A percentile compares a stretch with the other conserved stretches of the same genome.
Evolutionary conservation across 2,329 filamentous ascomycete species (phyloP).

Genomic region (Sarocladium strictum): DNA sequence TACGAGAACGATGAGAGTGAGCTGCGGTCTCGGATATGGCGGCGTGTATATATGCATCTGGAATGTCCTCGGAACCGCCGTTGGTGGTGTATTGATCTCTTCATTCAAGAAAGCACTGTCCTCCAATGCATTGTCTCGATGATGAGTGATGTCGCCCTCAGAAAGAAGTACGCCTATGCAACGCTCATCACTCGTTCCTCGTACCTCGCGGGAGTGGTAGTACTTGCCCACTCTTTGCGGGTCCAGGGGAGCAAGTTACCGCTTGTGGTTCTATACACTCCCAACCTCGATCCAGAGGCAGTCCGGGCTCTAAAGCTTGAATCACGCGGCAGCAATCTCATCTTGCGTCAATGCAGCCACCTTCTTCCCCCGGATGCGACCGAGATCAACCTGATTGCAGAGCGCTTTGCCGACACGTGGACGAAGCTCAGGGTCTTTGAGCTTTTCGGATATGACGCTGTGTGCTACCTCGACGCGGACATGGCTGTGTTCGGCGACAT

Average conservation of each 20-base stretch:
- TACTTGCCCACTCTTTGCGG: conserved; percentile 16
- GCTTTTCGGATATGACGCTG: conserved; percentile 16
- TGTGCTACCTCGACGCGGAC: conserved; percentile 17
- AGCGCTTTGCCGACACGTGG: conserved; percentile 17
- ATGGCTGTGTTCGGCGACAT: conserved; percentile 17
- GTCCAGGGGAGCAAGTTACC: conserved; percentile 13
- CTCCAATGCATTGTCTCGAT: no score
- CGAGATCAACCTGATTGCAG: conserved; percentile 16
- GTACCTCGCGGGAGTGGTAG: conserved; percentile 17
- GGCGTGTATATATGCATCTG: no score
- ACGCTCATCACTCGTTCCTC: conserved; percentile 18
- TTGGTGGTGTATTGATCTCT: no score
- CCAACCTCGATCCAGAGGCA: conserved; percentile 11
- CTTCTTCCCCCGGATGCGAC: conserved; percentile 13
- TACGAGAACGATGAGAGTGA: background rate
- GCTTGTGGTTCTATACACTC: conserved; percentile 16
- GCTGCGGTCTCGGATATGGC: background rate
- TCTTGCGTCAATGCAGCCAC: conserved; percentile 12
- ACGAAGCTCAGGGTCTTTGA: conserved; percentile 17
- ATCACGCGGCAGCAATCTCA: conserved; percentile 14
- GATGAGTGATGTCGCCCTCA: background rate
- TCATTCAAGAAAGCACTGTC: no score
- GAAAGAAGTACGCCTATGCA: conserved; percentile 15
- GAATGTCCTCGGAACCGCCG: no score
- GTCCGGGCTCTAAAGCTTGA: conserved; percentile 13